A percentile compares a stretch with the other conserved stretches of the same genome.
Conservation (phyloP, 768 basidiomycete species). For the Butyriboletus loyo region DNA sequence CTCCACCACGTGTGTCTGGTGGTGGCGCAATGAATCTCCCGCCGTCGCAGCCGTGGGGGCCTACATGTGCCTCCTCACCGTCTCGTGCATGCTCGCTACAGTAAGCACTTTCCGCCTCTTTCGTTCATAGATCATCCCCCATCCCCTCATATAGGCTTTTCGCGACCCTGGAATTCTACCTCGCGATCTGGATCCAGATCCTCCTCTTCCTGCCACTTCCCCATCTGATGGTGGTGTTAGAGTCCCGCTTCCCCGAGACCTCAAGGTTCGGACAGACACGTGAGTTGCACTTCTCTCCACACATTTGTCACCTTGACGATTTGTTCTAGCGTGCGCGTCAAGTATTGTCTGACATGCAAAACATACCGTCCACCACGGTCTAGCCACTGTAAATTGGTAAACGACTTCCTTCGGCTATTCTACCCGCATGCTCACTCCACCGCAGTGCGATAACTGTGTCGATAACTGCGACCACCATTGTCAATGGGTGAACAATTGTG, state of each 20-base stretch:
- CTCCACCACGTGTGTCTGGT: conserved; percentile 82
- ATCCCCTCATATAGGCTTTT: conserved; percentile 50
- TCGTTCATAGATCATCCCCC: background rate
- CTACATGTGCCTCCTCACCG: conserved; percentile 60
- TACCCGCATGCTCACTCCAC: background rate
- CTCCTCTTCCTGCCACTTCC: conserved; percentile 64
- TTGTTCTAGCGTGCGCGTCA: conserved; percentile 70
- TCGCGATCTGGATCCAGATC: conserved; percentile 80
- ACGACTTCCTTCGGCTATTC: conserved; percentile 1
- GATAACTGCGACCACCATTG: conserved; percentile 94
- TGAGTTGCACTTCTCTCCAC: conserved; percentile 38
- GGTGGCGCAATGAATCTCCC: conserved; percentile 80
- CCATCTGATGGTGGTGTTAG: conserved; percentile 61
- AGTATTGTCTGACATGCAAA: conserved; percentile 91
- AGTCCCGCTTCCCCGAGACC: conserved; percentile 74
- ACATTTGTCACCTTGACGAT: background rate
- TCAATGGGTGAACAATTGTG: conserved; percentile 92
- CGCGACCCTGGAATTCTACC: conserved; percentile 89
- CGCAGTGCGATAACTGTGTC: conserved; percentile 94
- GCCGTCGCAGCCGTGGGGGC: conserved; percentile 66
- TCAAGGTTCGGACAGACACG: conserved; percentile 76
- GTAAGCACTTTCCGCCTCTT: conserved; percentile 39
- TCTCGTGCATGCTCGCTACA: conserved; percentile 75
- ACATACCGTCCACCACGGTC: conserved; percentile 92
- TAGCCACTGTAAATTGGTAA: conserved; percentile 93